Base-by-base conservation (phyloP, 345 rosid genomes). In the Acer saccharum region DNA sequence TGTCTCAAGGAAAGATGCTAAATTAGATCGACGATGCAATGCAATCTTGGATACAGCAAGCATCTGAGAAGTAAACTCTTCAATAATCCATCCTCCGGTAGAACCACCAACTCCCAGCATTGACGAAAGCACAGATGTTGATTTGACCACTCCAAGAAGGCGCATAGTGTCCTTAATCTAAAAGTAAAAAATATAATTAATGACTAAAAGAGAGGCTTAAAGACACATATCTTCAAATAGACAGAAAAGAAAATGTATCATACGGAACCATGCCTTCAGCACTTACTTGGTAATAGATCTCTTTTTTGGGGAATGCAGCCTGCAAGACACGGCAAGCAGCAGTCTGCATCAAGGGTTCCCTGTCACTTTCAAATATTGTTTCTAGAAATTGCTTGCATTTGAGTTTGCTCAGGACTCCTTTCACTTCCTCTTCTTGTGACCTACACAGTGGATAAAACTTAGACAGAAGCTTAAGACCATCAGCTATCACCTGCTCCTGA, bases 21-120 rank as follows among this genome's bases (percentile, higher is more conserved):
- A 88, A 88, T 94, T 94, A 76, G 93, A 87, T 61, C 85, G 95
- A 57, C 97, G 99, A 73, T 90, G 93, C 93, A 96, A 82, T 69
- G 99, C 97, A 87, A 94, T 92, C 92, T 89, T 96, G 70, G 98
- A 94, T 60, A 96, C 95, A 14, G 97, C 97, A 76, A 90, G 94
- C 97, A 96, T 96, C 85, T 92, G 99, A 76, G 93, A 90, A 75
- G 88, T 94, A 82, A 96, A 96, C 85, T 96, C 99, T 83, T 90
- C 98, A 77, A 96, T 87, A 78, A 92, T 87, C 92, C 97, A 91
- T 44, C 90, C 88, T 76, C 92, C 94, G 13, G 91, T 81, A 60
- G 86, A 74, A 69, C 91, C 89, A 78, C 97, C 97, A 81, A 86
- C 86, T 76, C 94, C 97, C 73, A 94, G 83, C 86, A 90, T 91